Conservation (phyloP, 176 grass and related monocot genomes). For the Carex myosuroides region DNA sequence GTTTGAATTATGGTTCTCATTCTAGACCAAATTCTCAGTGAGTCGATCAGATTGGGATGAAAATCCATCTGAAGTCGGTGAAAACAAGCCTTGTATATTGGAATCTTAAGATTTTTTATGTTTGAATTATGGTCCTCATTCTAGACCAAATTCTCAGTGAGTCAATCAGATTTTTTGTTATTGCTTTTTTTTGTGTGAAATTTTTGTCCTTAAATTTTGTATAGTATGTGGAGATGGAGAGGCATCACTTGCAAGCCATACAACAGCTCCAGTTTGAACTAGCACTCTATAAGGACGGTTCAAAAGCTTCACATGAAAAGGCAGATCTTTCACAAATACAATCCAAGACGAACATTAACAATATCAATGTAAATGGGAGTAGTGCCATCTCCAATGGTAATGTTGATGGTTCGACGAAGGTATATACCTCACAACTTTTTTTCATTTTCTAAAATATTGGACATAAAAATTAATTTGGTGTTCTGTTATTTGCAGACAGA, state of each 20-base stretch:
- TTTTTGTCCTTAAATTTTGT: constrained; percentile 3
- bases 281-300: constrained; percentile 52
- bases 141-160: too few relatives aligned
- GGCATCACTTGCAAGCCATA: constrained; percentile 63
- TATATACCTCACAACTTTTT: constrained; percentile 12
- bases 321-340: constrained; percentile 60
- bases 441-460: not conserved
- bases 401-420: constrained; percentile 54
- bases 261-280: constrained; percentile 89
- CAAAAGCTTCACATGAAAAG: constrained; percentile 48
- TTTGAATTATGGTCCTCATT: too few relatives aligned
- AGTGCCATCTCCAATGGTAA: constrained; percentile 44
- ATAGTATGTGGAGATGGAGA: constrained; percentile 90
- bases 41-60: too few relatives aligned
- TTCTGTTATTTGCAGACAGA: constrained; percentile 4
- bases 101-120: too few relatives aligned
- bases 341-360: constrained; percentile 41
- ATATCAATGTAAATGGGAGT: constrained; percentile 51
- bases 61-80: too few relatives aligned
- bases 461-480: not conserved
- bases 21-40: too few relatives aligned
- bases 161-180: too few relatives aligned
- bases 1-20: too few relatives aligned
- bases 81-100: too few relatives aligned
- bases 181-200: not conserved